A percentile compares a stretch with the other conserved stretches of the same genome.
phyloP scores from a whole-genome alignment of 208 protist genomes.

The Leishmania guyanensis region DNA sequence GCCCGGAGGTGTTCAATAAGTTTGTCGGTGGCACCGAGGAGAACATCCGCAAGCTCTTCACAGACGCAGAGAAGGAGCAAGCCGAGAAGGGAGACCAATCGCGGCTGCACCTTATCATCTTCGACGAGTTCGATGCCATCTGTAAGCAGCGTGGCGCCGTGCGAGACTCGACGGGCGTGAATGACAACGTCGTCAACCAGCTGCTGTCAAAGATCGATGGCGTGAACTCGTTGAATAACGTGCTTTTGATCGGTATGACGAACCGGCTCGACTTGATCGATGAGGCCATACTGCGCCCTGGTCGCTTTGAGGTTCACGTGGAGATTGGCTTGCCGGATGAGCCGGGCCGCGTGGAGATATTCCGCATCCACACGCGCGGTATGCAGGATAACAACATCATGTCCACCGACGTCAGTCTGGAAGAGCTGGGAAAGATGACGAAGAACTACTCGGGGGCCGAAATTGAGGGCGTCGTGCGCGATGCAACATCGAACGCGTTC shows the following conservation, averaged over 20 bases:
- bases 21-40: slow-evolving; percentile 99
- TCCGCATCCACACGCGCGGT: slow-evolving; percentile 98
- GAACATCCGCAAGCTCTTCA: slow-evolving; percentile 99
- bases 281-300: slow-evolving; percentile 98
- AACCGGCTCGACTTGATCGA: slow-evolving; percentile 99
- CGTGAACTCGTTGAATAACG: slow-evolving; percentile 99
- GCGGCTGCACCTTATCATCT: slow-evolving; percentile 99
- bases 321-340: slow-evolving; percentile 98
- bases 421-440: slow-evolving; percentile 92
- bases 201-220: slow-evolving; percentile 99
- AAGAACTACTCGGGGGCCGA: slow-evolving; percentile 99
- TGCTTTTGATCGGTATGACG: slow-evolving; percentile 99
- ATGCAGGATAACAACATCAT: slow-evolving; percentile 94
- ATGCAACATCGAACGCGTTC: slow-evolving; percentile 89
- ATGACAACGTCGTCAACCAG: slow-evolving; percentile 99
- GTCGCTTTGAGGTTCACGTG: slow-evolving; percentile 98
- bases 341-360: slow-evolving; percentile 97
- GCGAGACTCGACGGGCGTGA: slow-evolving; percentile 95
- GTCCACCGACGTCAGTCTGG: slow-evolving; percentile 92
- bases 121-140: slow-evolving; percentile 99
- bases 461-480: slow-evolving; percentile 91
- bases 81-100: slow-evolving; percentile 93
- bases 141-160: slow-evolving; percentile 96
- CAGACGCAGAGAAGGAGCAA: slow-evolving; percentile 96
- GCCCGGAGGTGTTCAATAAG: slow-evolving; percentile 99